Base-by-base conservation (phyloP, 2,329 filamentous ascomycete species). In the Mycosphaerella sp. region DNA sequence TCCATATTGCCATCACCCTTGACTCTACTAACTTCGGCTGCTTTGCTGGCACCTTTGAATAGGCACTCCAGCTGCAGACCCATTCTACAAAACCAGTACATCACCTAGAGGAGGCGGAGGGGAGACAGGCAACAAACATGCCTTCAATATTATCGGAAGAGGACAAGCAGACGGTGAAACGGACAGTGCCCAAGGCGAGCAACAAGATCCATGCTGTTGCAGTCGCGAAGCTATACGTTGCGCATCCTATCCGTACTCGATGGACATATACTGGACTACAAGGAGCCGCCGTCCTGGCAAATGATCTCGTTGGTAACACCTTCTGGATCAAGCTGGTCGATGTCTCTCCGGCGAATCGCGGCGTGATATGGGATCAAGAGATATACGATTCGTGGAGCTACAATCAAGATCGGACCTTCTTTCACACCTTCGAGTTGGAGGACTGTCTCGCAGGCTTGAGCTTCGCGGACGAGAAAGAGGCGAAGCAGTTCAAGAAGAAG, bases 291-390 rank as follows among this genome's bases (percentile, higher is more conserved):
- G 92, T 96, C 50, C 82, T 98, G 60, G 87, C 89, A 62, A 95
- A 97, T 71, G 93, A 98, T 69, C 75, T 95, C 39, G 90, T 97
- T 29, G 93, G 93, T 61, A 86, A 95, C 71, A 96, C 93, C 0
- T 95, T 91, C 73, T 98, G 92, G 89, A 77, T 98, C 63, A 98
- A 98, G 77, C 78, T 98, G 74, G 93, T 98, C 48, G 93, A 98
- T 71, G 84, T 98, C 53, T 96, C 90, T 85, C 80, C 89, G 54
- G 78, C 85, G 48, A 85, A 83, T 68, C 82, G 86, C 69, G 91
- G 92, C 54, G 90, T 96, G 48, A 86, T 96, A 66, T 96, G 89
- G 89, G 91, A 95, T 67, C 92, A 97, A 74, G 93, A 98, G 73
- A 89, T 98, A 65, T 98, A 95, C 74, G 92, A 98, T 64, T 84